Evolutionary conservation across 352 stramenopile species (phyloP).

Genomic region (Globisporangium yorkense): DNA sequence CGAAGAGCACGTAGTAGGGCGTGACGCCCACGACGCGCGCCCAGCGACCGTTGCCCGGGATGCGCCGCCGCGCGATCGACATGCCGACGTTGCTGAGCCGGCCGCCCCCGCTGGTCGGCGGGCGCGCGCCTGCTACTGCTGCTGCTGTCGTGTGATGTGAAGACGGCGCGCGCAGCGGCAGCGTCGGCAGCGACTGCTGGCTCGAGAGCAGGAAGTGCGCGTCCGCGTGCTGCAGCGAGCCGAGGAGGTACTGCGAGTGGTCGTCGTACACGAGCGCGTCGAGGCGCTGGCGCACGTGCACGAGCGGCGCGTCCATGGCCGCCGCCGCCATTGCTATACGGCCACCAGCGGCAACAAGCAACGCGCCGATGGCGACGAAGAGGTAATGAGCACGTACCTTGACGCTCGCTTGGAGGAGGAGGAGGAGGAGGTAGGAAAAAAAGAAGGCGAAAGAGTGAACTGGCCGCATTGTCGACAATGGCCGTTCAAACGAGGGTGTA

Average conservation of each 20-base stretch:
- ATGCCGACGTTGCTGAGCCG: slow-evolving; percentile 8
- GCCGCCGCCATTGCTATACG: neutral
- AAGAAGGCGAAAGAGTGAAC: too few species aligned
- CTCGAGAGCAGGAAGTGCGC: slow-evolving; percentile 13
- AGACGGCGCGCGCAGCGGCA: neutral
- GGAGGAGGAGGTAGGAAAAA: too few species aligned
- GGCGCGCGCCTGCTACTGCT: neutral
- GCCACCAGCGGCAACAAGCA: too few species aligned
- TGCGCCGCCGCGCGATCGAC: slow-evolving; percentile 18
- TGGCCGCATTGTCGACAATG: too few species aligned
- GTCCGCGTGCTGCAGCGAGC: slow-evolving; percentile 23
- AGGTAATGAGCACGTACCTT: too few species aligned
- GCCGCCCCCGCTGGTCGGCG: too few species aligned
- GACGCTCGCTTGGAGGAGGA: too few species aligned
- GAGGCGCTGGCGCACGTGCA: slow-evolving; percentile 44
- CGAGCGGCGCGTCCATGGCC: slow-evolving; percentile 26
- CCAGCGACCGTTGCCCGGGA: slow-evolving; percentile 12
- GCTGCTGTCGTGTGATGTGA: neutral
- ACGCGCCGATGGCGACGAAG: too few species aligned
- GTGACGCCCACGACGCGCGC: slow-evolving; percentile 30
- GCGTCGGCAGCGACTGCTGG: neutral
- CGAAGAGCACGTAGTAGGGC: slow-evolving; percentile 36
- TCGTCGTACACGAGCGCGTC: slow-evolving; percentile 47
- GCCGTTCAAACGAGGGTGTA: too few species aligned
- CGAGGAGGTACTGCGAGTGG: slow-evolving; percentile 36